Conservation (phyloP, 208 protist genomes). For the Porcisia hertigi region DNA sequence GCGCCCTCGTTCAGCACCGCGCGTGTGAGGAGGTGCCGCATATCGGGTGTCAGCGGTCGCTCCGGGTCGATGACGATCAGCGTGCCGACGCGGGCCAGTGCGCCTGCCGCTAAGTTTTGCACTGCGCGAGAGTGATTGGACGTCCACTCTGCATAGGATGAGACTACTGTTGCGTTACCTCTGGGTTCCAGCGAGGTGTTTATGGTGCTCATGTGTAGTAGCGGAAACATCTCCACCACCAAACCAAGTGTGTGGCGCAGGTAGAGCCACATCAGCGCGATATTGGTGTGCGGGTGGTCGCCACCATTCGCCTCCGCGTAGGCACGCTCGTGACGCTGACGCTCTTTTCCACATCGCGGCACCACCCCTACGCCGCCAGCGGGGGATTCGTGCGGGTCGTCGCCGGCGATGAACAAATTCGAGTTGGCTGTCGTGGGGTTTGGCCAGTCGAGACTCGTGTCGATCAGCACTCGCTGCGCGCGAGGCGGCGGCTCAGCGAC, state of each 20-base stretch:
- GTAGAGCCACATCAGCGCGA: slow-evolving; percentile 75
- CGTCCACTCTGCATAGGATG: background rate
- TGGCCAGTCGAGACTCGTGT: slow-evolving; percentile 94
- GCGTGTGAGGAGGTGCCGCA: slow-evolving; percentile 29
- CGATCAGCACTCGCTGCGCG: slow-evolving; percentile 87
- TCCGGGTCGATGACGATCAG: slow-evolving; percentile 53
- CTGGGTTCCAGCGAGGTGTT: background rate
- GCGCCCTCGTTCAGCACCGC: slow-evolving; percentile 18
- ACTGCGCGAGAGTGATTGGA: background rate
- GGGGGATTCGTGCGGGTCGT: slow-evolving; percentile 71
- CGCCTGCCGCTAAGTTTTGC: background rate
- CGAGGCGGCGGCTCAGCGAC: slow-evolving; percentile 74
- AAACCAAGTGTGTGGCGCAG: slow-evolving; percentile 45
- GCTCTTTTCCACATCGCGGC: background rate
- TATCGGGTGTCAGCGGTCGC: slow-evolving; percentile 34
- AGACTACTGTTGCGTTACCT: background rate
- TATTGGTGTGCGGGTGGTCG: slow-evolving; percentile 97
- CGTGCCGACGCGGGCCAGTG: slow-evolving; percentile 32
- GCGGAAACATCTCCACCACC: slow-evolving; percentile 51
- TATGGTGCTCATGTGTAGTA: slow-evolving; percentile 13
- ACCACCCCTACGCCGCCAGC: background rate
- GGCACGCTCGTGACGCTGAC: background rate
- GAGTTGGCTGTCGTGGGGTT: slow-evolving; percentile 73
- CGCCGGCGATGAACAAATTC: slow-evolving; percentile 87
- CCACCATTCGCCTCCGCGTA: slow-evolving; percentile 92